phyloP scores from a whole-genome alignment of 2,329 filamentous ascomycete species.

The Sclerotiophoma versabilis region DNA sequence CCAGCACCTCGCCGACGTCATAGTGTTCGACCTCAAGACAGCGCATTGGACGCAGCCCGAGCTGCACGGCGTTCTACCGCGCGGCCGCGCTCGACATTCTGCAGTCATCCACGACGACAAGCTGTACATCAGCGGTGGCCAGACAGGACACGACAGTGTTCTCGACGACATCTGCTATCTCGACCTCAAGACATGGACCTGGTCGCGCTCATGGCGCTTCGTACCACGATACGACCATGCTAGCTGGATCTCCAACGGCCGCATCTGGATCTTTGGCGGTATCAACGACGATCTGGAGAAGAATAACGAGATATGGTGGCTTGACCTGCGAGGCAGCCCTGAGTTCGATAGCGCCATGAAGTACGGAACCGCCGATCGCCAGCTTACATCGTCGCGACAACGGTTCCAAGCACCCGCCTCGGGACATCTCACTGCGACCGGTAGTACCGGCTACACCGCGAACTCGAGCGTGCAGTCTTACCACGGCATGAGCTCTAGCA shows the following conservation, averaged over 20 bases:
- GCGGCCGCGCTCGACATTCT: conserved; percentile 90
- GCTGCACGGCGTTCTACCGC: conserved; percentile 82
- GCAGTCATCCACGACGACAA: conserved; percentile 96
- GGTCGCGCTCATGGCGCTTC: conserved; percentile 96
- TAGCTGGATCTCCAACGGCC: conserved; percentile 89
- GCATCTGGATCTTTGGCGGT: conserved; percentile 96
- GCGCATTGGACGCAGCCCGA: conserved; percentile 95
- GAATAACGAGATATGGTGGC: conserved; percentile 94
- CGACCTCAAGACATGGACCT: conserved; percentile 96
- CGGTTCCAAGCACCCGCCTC: conserved; percentile 38
- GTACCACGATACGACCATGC: conserved; percentile 94
- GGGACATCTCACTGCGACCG: conserved; percentile 45
- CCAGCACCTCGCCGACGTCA: conserved; percentile 92
- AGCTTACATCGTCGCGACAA: conserved; percentile 41
- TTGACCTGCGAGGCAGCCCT: conserved; percentile 89
- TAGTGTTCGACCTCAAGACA: conserved; percentile 93
- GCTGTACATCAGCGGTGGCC: conserved; percentile 93
- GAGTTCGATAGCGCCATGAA: conserved; percentile 77
- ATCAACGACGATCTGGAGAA: conserved; percentile 97
- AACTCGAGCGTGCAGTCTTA: conserved; percentile 70
- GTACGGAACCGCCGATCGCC: conserved; percentile 60
- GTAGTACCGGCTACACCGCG: conserved; percentile 70
- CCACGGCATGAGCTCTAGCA: conserved; percentile 51
- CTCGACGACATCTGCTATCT: conserved; percentile 96
- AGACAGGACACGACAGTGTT: conserved; percentile 91